These are phyloP conservation scores for Teunomyces funiuensis DNA, from an alignment of 805 yeast species.

Conservation along the genomic window DNA sequence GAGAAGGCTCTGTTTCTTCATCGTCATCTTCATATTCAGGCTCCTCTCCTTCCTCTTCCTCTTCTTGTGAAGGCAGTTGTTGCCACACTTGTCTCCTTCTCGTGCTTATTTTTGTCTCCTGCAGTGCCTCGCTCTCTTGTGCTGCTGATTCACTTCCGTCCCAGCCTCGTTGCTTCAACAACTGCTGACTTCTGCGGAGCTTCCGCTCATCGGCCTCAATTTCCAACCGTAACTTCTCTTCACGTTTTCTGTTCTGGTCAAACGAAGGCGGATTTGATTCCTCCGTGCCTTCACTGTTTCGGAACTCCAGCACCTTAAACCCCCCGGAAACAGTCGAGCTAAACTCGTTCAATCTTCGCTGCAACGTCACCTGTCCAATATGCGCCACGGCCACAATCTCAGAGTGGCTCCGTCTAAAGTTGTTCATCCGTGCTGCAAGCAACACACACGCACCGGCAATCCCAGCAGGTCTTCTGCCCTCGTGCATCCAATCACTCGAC, in stretches of 20 bases:
- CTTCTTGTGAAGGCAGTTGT: constrained; percentile 7
- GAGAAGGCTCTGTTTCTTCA: too few species aligned
- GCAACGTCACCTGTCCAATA: constrained; percentile 92
- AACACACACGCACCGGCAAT: constrained; percentile 95
- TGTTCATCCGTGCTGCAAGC: constrained; percentile 95
- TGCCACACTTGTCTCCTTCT: constrained; percentile 6
- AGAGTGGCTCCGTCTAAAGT: constrained; percentile 84
- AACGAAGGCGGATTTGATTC: constrained; percentile 83
- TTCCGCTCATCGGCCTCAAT: constrained; percentile 8
- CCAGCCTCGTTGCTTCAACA: constrained; percentile 3
- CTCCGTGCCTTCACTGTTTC: constrained; percentile 47
- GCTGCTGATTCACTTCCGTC: neutral
- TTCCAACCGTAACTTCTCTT: constrained; percentile 31
- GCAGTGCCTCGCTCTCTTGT: neutral
- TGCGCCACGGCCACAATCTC: constrained; percentile 95
- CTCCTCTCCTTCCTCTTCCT: constrained; percentile 3
- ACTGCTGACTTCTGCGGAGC: constrained; percentile 8
- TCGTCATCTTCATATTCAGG: neutral
- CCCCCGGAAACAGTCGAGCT: constrained; percentile 71
- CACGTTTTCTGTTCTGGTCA: constrained; percentile 56
- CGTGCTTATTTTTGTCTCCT: constrained; percentile 7
- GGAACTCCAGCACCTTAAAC: constrained; percentile 71
- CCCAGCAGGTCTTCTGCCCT: constrained; percentile 98
- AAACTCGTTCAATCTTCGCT: constrained; percentile 86
- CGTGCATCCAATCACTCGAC: constrained; percentile 94